phyloP scores from a whole-genome alignment of 208 protist genomes.

The Leishmania mexicana region DNA sequence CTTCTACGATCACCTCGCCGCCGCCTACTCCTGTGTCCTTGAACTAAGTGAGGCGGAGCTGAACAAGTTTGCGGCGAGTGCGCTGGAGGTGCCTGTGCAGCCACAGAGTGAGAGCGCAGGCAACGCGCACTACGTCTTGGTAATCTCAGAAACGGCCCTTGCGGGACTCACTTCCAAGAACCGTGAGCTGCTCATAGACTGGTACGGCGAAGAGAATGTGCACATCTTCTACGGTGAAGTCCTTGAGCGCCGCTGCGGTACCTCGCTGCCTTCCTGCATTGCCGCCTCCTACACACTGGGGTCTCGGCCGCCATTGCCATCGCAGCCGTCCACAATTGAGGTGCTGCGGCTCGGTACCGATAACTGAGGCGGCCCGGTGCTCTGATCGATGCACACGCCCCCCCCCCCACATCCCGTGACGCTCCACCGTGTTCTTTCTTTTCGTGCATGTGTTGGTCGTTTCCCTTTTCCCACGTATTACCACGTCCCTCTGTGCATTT shows the following conservation, averaged over 20 bases:
- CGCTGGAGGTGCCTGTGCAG: slow-evolving; percentile 45
- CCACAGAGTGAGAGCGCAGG: neutral
- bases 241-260: slow-evolving; percentile 60
- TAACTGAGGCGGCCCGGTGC: neutral
- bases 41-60: slow-evolving; percentile 64
- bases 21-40: slow-evolving; percentile 52
- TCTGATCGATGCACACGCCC: neutral
- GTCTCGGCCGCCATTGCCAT: slow-evolving; percentile 28
- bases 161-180: slow-evolving; percentile 38
- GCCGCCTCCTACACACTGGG: slow-evolving; percentile 57
- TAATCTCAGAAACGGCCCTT: slow-evolving; percentile 59
- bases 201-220: slow-evolving; percentile 70
- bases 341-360: slow-evolving; percentile 29
- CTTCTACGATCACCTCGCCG: slow-evolving; percentile 65
- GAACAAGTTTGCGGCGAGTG: slow-evolving; percentile 61
- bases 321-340: slow-evolving; percentile 34
- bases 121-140: slow-evolving; percentile 36
- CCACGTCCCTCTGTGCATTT: neutral
- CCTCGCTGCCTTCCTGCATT: slow-evolving; percentile 55
- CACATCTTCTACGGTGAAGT: slow-evolving; percentile 63
- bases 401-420: neutral
- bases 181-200: slow-evolving; percentile 35
- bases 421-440: neutral
- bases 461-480: neutral
- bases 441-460: neutral